Conservation (phyloP, 805 yeast species). For the Millerago galiae region DNA sequence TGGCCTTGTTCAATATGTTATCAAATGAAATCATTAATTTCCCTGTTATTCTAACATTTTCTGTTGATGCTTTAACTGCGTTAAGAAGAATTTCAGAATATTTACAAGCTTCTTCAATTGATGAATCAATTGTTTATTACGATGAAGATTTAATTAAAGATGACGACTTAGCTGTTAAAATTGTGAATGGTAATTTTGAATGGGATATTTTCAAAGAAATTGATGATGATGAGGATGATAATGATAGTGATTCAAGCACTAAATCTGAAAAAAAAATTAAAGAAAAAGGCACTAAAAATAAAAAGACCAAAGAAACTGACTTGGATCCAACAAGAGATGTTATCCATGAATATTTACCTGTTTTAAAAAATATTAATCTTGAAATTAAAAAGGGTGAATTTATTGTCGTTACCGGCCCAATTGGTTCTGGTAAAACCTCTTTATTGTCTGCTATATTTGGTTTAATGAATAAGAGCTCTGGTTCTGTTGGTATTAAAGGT, state of each 20-base stretch:
- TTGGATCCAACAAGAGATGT: slow-evolving; percentile 3
- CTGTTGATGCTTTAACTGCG: slow-evolving; percentile 56
- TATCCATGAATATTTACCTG: slow-evolving; percentile 5
- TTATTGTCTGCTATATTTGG: slow-evolving; percentile 67
- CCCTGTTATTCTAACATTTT: slow-evolving; percentile 53
- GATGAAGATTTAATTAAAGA: slow-evolving; percentile 11
- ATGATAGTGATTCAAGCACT: background rate
- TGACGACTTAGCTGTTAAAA: slow-evolving; percentile 36
- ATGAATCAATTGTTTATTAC: slow-evolving; percentile 31
- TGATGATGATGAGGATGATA: background rate
- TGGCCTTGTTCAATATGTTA: slow-evolving; percentile 58
- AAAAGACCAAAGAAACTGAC: background rate
- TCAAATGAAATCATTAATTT: slow-evolving; percentile 47
- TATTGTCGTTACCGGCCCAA: slow-evolving; percentile 68
- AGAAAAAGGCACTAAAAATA: background rate
- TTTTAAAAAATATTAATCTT: slow-evolving; percentile 41
- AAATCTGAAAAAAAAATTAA: background rate
- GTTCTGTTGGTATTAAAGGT: slow-evolving; percentile 47
- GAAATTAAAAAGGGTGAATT: slow-evolving; percentile 59
- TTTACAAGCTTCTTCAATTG: slow-evolving; percentile 41
- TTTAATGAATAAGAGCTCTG: slow-evolving; percentile 45
- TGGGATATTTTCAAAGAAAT: slow-evolving; percentile 45
- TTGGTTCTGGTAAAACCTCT: slow-evolving; percentile 78
- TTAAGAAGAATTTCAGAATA: slow-evolving; percentile 51
- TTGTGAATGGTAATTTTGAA: slow-evolving; percentile 48